A percentile compares a stretch with the other conserved stretches of the same genome.
Conservation (phyloP, 1,284 basidiomycete species). For the Flammula alnicola region DNA sequence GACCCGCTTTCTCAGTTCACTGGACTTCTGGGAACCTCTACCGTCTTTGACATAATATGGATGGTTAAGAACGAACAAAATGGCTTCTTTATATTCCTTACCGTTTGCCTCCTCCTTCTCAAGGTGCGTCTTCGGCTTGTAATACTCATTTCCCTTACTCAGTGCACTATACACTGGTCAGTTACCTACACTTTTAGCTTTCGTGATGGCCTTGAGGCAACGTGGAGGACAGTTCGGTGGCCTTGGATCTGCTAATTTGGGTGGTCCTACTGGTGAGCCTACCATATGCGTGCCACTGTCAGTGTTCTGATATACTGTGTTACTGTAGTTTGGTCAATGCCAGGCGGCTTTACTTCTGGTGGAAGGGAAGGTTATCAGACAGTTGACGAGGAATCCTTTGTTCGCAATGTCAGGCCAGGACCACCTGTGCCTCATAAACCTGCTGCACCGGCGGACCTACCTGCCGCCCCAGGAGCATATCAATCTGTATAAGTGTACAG, state of each 20-base stretch:
- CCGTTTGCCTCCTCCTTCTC: conserved; percentile 62
- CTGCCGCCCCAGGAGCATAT: conserved; percentile 51
- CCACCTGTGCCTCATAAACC: conserved; percentile 31
- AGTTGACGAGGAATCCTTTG: conserved; percentile 63
- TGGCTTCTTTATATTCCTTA: conserved; percentile 59
- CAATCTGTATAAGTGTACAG: conserved; percentile 60
- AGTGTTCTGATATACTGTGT: too few relatives aligned
- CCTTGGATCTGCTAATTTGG: conserved; percentile 57
- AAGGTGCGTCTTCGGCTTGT: conserved; percentile 51
- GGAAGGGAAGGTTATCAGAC: conserved; percentile 73
- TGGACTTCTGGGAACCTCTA: conserved; percentile 60
- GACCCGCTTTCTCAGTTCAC: conserved; percentile 55
- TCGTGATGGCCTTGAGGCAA: conserved; percentile 59
- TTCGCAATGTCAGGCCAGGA: conserved; percentile 39
- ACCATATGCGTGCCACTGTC: too few relatives aligned
- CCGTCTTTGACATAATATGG: conserved; percentile 75
- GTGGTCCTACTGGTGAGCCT: conserved; percentile 64
- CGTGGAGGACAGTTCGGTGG: conserved; percentile 66
- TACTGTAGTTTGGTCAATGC: conserved; percentile 84
- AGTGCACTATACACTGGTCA: neutral
- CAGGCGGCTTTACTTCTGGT: conserved; percentile 71
- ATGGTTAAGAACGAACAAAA: conserved; percentile 58
- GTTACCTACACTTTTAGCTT: conserved; percentile 63
- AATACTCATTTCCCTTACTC: neutral
- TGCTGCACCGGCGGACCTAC: conserved; percentile 22